phyloP scores from a whole-genome alignment of 208 protist genomes.

The Angomonas deanei region DNA sequence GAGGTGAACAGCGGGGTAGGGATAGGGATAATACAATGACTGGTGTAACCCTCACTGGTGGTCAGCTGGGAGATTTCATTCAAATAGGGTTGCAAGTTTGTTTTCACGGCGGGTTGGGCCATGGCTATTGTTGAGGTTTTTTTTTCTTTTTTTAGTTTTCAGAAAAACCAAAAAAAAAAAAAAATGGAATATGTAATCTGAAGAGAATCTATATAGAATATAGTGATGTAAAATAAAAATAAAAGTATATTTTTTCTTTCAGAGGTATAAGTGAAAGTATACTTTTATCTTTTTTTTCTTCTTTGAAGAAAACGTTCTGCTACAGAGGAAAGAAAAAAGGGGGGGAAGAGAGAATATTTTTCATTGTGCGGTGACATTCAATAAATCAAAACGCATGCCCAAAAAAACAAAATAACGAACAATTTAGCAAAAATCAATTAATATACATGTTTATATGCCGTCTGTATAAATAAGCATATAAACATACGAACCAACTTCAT shows the following conservation, averaged over 20 bases:
- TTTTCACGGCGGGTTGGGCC: background rate
- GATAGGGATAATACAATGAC: background rate
- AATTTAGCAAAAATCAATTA: background rate
- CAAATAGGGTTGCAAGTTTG: background rate
- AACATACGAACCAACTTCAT: too few relatives aligned
- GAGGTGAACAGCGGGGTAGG: background rate
- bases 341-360: too few relatives aligned
- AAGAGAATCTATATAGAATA: background rate
- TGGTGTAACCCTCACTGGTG: too few relatives aligned
- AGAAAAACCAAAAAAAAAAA: background rate
- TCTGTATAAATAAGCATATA: background rate
- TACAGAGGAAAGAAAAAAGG: too few relatives aligned
- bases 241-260: background rate
- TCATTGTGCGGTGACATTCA: too few relatives aligned
- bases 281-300: background rate
- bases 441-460: background rate
- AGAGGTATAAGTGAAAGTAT: constrained; percentile 1
- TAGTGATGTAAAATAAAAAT: background rate
- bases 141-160: constrained; percentile 1
- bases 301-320: too few relatives aligned
- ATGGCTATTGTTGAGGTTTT: background rate
- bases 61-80: background rate
- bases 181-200: background rate
- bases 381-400: background rate
- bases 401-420: constrained; percentile 6